phyloP scores from a whole-genome alignment of 768 basidiomycete genomes.

The Suillus variegatus region DNA sequence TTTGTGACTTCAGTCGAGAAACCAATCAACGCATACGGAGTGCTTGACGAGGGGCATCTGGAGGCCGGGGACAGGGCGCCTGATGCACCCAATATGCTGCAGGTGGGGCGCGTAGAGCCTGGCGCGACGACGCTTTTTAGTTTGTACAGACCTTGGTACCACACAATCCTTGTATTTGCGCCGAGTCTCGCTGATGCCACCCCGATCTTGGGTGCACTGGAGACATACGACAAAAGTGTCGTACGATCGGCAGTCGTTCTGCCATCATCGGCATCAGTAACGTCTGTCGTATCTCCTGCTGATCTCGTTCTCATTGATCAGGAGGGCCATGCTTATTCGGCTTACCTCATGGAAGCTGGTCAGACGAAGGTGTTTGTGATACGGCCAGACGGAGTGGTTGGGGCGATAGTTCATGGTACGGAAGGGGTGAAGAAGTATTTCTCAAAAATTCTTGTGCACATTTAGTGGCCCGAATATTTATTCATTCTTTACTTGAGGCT shows the following conservation, averaged over 20 bases:
- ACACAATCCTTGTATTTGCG: conserved; percentile 35
- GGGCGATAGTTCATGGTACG: conserved; percentile 32
- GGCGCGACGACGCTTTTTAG: conserved; percentile 26
- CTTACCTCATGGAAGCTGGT: conserved; percentile 35
- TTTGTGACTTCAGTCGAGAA: conserved; percentile 12
- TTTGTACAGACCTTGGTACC: conserved; percentile 24
- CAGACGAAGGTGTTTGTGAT: conserved; percentile 35
- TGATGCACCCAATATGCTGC: conserved; percentile 37
- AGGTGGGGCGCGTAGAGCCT: conserved; percentile 2
- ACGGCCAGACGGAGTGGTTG: conserved; percentile 44
- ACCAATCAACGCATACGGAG: conserved; percentile 5
- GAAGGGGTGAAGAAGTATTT: conserved; percentile 16
- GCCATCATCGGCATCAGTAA: neutral
- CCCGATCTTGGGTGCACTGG: conserved; percentile 2
- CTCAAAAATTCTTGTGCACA: conserved; percentile 13
- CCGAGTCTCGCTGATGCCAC: conserved; percentile 7
- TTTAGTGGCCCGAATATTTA: neutral
- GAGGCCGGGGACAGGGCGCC: conserved; percentile 50
- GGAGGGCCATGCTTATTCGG: conserved; percentile 35
- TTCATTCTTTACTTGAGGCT: neutral
- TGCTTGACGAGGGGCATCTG: conserved; percentile 21
- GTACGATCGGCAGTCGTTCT: conserved; percentile 8
- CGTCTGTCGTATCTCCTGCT: conserved; percentile 9
- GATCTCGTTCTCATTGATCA: conserved; percentile 36
- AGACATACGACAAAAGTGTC: neutral